Evolutionary conservation across 2,329 filamentous ascomycete species (phyloP).

Genomic region (Nemania serpens): DNA sequence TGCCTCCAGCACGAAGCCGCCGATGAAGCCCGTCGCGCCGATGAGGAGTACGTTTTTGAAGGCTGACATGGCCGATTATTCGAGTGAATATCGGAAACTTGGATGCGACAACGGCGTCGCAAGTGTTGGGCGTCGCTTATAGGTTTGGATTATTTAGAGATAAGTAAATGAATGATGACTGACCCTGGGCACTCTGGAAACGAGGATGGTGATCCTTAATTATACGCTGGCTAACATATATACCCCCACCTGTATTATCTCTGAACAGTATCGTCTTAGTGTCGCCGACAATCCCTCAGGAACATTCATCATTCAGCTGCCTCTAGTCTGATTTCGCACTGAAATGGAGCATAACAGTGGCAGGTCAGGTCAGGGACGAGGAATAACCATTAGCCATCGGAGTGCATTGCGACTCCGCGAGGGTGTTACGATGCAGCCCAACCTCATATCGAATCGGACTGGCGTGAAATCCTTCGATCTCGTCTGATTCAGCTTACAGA

Average conservation of each 20-base stretch:
- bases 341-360: not conserved
- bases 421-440: not conserved
- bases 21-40: not conserved
- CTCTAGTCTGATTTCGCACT: not conserved
- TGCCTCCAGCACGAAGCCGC: not conserved
- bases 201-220: not conserved
- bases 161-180: not conserved
- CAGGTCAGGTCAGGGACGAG: not conserved
- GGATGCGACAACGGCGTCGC: not conserved
- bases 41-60: not conserved
- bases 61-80: not conserved
- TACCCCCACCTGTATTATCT: not conserved
- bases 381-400: not conserved
- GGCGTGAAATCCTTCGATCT: not conserved
- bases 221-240: not conserved
- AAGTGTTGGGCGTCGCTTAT: not conserved
- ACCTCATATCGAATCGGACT: not conserved
- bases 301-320: not conserved
- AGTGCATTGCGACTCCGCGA: not conserved
- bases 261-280: not conserved
- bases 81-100: not conserved
- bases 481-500: not conserved
- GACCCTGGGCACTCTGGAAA: not conserved
- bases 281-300: not conserved
- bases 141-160: not conserved